Evolutionary conservation across 768 basidiomycete genomes (phyloP).

Genomic region (Kwoniella sp.): DNA sequence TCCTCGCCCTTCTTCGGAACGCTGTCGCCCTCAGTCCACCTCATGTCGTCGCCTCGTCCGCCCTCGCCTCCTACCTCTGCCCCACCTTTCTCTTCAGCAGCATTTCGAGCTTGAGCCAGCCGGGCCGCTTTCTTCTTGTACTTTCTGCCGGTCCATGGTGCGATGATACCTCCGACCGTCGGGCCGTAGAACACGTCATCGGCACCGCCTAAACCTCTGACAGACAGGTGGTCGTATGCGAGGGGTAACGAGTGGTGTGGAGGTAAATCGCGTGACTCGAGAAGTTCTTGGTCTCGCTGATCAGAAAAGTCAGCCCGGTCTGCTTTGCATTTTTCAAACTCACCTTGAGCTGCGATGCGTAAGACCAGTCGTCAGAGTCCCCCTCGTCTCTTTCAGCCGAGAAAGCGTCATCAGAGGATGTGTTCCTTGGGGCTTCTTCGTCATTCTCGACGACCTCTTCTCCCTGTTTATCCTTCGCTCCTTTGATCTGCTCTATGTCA

Average conservation of each 20-base stretch:
- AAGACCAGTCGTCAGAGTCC: constrained; percentile 11
- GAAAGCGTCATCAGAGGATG: not conserved
- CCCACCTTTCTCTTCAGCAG: constrained; percentile 36
- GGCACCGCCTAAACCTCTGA: constrained; percentile 41
- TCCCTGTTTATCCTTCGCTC: not conserved
- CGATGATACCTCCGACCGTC: constrained; percentile 44
- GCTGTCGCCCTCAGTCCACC: constrained; percentile 24
- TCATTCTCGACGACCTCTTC: not conserved
- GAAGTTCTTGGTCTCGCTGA: constrained; percentile 37
- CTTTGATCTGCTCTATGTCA: not conserved
- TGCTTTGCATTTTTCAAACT: not conserved
- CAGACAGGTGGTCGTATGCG: constrained; percentile 42
- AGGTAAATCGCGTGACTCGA: constrained; percentile 32
- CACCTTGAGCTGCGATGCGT: constrained; percentile 19
- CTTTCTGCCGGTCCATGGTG: constrained; percentile 34
- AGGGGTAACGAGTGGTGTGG: constrained; percentile 38
- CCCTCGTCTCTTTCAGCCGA: not conserved
- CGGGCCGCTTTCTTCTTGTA: constrained; percentile 44
- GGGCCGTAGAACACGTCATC: constrained; percentile 45
- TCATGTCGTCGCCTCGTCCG: constrained; percentile 18
- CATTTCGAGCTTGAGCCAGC: constrained; percentile 32
- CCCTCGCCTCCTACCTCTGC: constrained; percentile 14
- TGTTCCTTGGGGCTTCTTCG: not conserved
- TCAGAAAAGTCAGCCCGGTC: not conserved
- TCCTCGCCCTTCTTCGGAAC: constrained; percentile 30